Evolutionary conservation across 2,329 filamentous ascomycete species (phyloP), one percentile per base, ranked within the genome.

Genomic region (Ramularia endophylla): DNA sequence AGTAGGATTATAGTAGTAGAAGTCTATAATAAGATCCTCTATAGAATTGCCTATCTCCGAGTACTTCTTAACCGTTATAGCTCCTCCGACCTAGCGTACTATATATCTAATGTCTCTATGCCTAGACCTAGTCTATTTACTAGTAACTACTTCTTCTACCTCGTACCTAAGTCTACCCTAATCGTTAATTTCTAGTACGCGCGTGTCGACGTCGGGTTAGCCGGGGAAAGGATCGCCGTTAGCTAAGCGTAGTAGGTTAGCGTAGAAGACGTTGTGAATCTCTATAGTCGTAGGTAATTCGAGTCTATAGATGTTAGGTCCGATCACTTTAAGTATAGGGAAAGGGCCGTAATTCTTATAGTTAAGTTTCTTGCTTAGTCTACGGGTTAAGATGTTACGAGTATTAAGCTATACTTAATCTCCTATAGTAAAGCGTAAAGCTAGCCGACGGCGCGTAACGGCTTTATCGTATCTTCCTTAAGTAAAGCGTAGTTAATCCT

Each of bases 191-290:
- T 8, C 15, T 27, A 28, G 35, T 5, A 12, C 15, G 15, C 8
- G n/a, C 12, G n/a, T n/a, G n/a, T 27, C 18, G 5, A 17, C 15
- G 15, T 27, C 19, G 35, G 16, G 4, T 29, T 38, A 17, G 20
- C n/a, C 18, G 12, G n/a, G 8, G 4, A 38, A 27, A 2, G 22
- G 35, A 15, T 38, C n/a, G n/a, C 15, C 16, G 6, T 20, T 12
- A 22, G 17, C 35, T 7, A 28, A 22, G 2, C 35, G 35, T 3
- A 38, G 35, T 3, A 38, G 35, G 35, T 28, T 38, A 5, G 22
- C 27, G 27, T 38, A 38, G 35, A 38, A 38, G 22, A 38, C 35
- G 22, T 38, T 17, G 15, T 38, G 13, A 11, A 38, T 38, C 2
- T 16, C 8, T 27, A 11, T 28, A 27, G 22, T 6, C 6, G 22